Evolutionary conservation across 2,329 filamentous ascomycete species (phyloP).

Genomic region (Calycina herbarum): DNA sequence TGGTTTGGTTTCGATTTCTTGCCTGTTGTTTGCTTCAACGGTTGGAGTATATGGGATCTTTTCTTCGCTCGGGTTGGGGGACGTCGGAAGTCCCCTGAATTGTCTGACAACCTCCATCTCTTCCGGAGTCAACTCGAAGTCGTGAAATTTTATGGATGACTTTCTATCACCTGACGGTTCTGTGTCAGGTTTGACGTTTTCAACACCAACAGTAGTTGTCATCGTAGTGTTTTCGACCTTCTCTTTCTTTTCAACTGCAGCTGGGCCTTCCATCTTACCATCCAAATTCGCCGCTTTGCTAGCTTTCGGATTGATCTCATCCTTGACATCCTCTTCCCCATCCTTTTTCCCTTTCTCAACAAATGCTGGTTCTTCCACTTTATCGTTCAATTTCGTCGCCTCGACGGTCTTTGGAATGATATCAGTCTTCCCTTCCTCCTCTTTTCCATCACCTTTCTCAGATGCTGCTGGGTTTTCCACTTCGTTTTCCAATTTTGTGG

Average conservation of each 20-base stretch:
- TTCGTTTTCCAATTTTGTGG: too few species aligned
- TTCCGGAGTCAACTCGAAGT: background rate
- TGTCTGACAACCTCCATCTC: background rate
- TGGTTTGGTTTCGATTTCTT: background rate
- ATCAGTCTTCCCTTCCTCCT: background rate
- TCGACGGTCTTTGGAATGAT: background rate
- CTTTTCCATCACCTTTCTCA: background rate
- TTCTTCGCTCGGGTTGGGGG: background rate
- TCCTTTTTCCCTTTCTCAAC: background rate
- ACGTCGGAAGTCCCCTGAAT: background rate
- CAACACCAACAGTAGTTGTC: background rate
- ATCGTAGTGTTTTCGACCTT: background rate
- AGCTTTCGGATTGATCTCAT: too few species aligned
- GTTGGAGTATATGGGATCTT: background rate
- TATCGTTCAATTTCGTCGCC: background rate
- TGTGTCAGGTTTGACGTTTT: background rate
- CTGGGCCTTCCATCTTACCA: too few species aligned
- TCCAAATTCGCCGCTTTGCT: too few species aligned
- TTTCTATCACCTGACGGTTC: background rate
- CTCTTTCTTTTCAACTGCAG: background rate
- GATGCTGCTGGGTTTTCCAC: too few species aligned
- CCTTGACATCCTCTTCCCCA: too few species aligned
- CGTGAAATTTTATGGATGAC: background rate
- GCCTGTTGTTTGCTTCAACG: background rate
- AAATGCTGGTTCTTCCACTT: background rate